Evolutionary conservation across 495 filamentous ascomycete species (phyloP), one percentile per base, ranked within the genome.

Genomic region (Lophiotrema nucula): DNA sequence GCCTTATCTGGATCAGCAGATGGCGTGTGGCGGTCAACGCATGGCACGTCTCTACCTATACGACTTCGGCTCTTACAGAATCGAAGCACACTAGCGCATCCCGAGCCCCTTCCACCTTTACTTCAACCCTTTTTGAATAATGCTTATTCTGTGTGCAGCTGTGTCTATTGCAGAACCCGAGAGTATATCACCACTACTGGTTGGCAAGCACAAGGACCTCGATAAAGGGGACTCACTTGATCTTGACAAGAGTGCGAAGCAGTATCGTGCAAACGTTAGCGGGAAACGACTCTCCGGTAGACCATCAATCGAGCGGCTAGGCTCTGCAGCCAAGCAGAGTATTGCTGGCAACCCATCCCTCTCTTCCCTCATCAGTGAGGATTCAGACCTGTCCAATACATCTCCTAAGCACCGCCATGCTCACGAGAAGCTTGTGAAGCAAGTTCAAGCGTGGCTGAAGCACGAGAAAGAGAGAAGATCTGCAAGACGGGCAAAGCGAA

Each of bases 361-460:
- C 10, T 28, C 57, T 0, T 56, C 58, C 3, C 56, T 61, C 15
- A 8, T 53, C 12, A 26, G 38, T 35, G 56, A 63, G n/a, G 42
- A 58, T 48, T 47, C 53, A 22, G 58, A 61, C 26, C 22, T 31
- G 3, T 44, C 63, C 8, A 53, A 44, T 31, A 49, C 42, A 41
- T 55, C 47, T 11, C 43, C 35, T 28, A 22, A 55, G 2, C 8
- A 25, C 19, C 46, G 38, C 35, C 43, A 65, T 50, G 16, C 21
- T 10, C 62, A 72, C 35, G 64, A 82, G 61, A 77, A 72, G 50
- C 72, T 96, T 4, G 68, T 92, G 35, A 76, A 81, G 38, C 88
- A 92, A 67, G 83, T 96, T 21, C 75, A 78, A 19, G 83, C 86
- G 54, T 96, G 91, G 91, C 76, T 96, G 37, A 79, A 89, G 49